Percentiles rank a stretch among this genome's conserved stretches.
phyloP scores from a whole-genome alignment of 176 grass and related monocot species.

The Paspalum notatum region DNA sequence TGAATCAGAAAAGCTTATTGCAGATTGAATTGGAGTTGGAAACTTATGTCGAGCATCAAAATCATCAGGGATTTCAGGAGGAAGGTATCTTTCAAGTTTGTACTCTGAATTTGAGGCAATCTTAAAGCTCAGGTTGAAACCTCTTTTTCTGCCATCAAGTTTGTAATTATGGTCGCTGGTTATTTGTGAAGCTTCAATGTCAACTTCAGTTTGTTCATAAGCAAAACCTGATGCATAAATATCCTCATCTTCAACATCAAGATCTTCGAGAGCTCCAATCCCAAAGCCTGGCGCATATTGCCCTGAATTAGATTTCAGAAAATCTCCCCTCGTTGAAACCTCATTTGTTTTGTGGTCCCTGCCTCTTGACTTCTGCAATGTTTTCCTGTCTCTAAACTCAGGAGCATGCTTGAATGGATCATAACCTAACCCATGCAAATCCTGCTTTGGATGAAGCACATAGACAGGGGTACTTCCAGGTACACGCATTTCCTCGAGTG shows the following conservation, averaged over 20 bases:
- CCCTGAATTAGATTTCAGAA: conserved; percentile 85
- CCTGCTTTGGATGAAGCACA: conserved; percentile 88
- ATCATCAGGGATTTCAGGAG: conserved; percentile 75
- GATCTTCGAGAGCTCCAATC: conserved; percentile 96
- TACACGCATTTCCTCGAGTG: conserved; percentile 40
- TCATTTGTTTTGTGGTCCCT: conserved; percentile 56
- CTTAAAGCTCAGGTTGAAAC: conserved; percentile 78
- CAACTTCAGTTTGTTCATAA: conserved; percentile 93
- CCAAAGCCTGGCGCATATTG: conserved; percentile 92
- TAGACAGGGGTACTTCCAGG: conserved; percentile 69
- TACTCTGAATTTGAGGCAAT: conserved; percentile 79
- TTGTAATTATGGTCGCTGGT: conserved; percentile 55
- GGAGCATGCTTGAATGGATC: conserved; percentile 96
- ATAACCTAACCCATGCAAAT: conserved; percentile 93
- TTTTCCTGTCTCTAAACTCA: conserved; percentile 96
- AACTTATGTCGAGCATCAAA: conserved; percentile 87
- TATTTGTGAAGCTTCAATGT: conserved; percentile 72
- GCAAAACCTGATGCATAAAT: conserved; percentile 94
- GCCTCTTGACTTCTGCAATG: conserved; percentile 54
- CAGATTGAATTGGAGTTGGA: conserved; percentile 47
- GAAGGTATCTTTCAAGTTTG: conserved; percentile 86
- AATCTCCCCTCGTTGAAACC: conserved; percentile 48
- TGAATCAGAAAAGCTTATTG: conserved; percentile 53
- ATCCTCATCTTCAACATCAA: conserved; percentile 98
- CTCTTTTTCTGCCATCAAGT: conserved; percentile 71